Evolutionary conservation across 2,329 filamentous ascomycete species (phyloP).

Genomic region (Pseudogymnoascus destructans): DNA sequence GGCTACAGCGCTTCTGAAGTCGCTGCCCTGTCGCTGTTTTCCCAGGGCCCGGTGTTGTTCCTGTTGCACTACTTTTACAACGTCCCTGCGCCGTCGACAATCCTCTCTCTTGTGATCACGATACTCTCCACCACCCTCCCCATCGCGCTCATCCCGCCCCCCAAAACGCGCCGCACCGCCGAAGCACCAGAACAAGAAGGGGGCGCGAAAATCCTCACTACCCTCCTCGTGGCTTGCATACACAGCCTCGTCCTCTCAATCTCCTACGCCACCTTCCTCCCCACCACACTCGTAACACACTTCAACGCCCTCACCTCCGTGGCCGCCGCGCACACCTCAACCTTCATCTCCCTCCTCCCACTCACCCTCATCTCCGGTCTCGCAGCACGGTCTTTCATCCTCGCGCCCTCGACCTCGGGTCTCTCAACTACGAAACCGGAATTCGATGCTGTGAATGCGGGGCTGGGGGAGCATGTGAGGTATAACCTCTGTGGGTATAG

Average conservation of each 20-base stretch:
- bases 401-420: slow-evolving; percentile 46
- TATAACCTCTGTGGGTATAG: slow-evolving; percentile 64
- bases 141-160: background rate
- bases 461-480: slow-evolving; percentile 54
- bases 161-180: no score
- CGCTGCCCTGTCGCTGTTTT: slow-evolving; percentile 52
- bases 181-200: background rate
- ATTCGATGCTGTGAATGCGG: slow-evolving; percentile 53
- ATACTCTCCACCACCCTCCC: slow-evolving; percentile 56
- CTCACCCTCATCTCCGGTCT: slow-evolving; percentile 46
- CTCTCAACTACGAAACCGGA: slow-evolving; percentile 34
- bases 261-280: slow-evolving; percentile 58
- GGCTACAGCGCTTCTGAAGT: slow-evolving; percentile 63
- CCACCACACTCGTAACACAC: slow-evolving; percentile 57
- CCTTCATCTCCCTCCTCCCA: slow-evolving; percentile 47
- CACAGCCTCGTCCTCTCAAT: slow-evolving; percentile 62
- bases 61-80: slow-evolving; percentile 69
- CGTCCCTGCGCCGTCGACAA: slow-evolving; percentile 43
- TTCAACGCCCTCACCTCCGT: slow-evolving; percentile 62
- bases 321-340: slow-evolving; percentile 50
- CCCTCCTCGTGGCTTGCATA: slow-evolving; percentile 55
- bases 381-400: slow-evolving; percentile 65
- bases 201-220: slow-evolving; percentile 42
- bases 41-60: slow-evolving; percentile 51
- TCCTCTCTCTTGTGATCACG: slow-evolving; percentile 52